Evolutionary conservation across 371 early-diverging fungal genomes (phyloP).

Genomic region (Massospora cicadina): DNA sequence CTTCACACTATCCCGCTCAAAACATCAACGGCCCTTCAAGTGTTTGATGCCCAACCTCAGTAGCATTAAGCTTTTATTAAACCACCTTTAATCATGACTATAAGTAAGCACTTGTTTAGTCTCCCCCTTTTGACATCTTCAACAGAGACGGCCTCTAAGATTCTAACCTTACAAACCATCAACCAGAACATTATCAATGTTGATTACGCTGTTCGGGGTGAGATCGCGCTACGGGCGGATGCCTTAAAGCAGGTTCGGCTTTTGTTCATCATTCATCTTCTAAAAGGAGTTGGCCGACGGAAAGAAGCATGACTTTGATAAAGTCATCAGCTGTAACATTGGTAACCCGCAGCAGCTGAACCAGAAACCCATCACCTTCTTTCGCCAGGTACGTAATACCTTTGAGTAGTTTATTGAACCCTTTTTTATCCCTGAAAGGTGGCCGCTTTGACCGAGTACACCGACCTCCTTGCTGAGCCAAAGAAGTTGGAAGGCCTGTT

Average conservation of each 20-base stretch:
- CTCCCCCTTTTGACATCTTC: background rate
- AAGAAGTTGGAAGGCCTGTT: conserved; percentile 44
- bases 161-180: conserved; percentile 46
- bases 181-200: conserved; percentile 52
- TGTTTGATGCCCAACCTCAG: no score
- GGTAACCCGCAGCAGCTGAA: conserved; percentile 94
- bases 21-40: no score
- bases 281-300: conserved; percentile 26
- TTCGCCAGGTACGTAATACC: conserved; percentile 58
- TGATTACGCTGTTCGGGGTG: conserved; percentile 95
- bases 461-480: conserved; percentile 47
- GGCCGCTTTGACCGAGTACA: conserved; percentile 66
- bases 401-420: background rate
- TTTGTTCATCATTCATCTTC: background rate
- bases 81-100: background rate
- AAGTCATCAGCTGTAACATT: conserved; percentile 82
- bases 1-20: no score
- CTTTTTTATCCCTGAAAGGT: conserved; percentile 28
- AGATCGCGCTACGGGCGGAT: conserved; percentile 86
- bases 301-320: conserved; percentile 43
- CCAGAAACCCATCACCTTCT: conserved; percentile 91
- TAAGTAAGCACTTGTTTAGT: background rate
- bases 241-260: conserved; percentile 43
- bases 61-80: no score
- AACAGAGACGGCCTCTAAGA: conserved; percentile 17